Conservation (phyloP, 306 rosid species). For the Morella rubra region DNA sequence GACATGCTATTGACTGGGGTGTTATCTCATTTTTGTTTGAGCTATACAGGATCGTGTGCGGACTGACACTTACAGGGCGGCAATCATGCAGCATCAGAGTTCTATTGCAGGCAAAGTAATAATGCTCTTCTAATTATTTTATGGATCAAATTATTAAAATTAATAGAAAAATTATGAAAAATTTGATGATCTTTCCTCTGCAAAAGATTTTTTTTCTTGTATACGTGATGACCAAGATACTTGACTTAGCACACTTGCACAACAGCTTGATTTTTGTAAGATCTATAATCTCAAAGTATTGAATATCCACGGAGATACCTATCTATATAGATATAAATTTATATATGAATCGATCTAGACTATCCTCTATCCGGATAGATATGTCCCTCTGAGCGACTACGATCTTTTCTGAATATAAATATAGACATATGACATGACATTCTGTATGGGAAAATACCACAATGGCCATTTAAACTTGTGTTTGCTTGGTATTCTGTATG, state of each 20-base stretch:
- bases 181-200: not conserved
- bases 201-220: not conserved
- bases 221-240: not conserved
- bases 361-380: too few relatives aligned
- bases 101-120: constrained; percentile 85
- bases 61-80: constrained; percentile 80
- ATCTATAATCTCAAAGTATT: not conserved
- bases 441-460: not conserved
- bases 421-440: not conserved
- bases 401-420: not conserved
- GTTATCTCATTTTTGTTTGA: constrained; percentile 4
- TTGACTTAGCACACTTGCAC: not conserved
- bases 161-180: constrained; percentile 3
- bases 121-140: constrained; percentile 16
- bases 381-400: too few relatives aligned
- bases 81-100: constrained; percentile 84
- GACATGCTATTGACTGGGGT: not conserved
- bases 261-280: not conserved
- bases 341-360: too few relatives aligned
- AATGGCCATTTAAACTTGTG: not conserved
- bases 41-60: constrained; percentile 79
- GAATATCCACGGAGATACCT: too few relatives aligned
- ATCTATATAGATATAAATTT: too few relatives aligned
- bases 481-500: not conserved
- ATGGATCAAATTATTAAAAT: not conserved